Base-by-base conservation (phyloP, 305 asterid genomes). In the Withania somnifera region DNA sequence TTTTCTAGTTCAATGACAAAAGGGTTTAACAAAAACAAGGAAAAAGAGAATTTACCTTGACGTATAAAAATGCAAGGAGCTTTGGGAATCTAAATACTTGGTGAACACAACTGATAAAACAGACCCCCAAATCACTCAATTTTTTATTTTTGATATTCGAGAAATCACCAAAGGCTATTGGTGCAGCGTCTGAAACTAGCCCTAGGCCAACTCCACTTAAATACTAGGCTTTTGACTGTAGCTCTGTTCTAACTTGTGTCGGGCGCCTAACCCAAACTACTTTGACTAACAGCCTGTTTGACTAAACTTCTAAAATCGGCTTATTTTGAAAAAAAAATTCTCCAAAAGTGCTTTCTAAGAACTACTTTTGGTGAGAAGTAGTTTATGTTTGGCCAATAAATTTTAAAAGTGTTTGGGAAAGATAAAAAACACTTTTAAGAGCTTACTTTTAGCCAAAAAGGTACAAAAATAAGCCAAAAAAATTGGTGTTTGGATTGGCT, bases 41-140 rank as follows among this genome's bases (percentile, higher is more conserved):
- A 2, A 13, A 66, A 24, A 68, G 3, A 13, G 45, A 63, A 22
- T 17, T 20, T 73, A 86, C 87, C 84, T 86, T 77, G 79, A 82
- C 53, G 78, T 71, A 61, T 53, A 78, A 34, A 82, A 80, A 63
- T 13, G 38, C n/a, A 32, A 2, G 13, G 11, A 80, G 32, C 64
- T 32, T 17, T 11, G 77, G 54, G 17, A 5, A 38, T 78, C 56
- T 22, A 78, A 24, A 66, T 8, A 34, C n/a, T 7, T 4, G 3
- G 73, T 32, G 24, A 63, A 63, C 13, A 63, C 24, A 63, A 63
- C 10, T 30, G 45, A 63, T 30, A 63, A 61, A 15, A 66, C 7
- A 34, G 51, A 20, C 75, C 50, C 50, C 75, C 32, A 40, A 66
- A 66, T 14, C 22, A 6, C 15, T 3, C 1, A 11, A 64, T 7